Conservation (phyloP, 129 eudicot genomes). For the Sambucus nigra region DNA sequence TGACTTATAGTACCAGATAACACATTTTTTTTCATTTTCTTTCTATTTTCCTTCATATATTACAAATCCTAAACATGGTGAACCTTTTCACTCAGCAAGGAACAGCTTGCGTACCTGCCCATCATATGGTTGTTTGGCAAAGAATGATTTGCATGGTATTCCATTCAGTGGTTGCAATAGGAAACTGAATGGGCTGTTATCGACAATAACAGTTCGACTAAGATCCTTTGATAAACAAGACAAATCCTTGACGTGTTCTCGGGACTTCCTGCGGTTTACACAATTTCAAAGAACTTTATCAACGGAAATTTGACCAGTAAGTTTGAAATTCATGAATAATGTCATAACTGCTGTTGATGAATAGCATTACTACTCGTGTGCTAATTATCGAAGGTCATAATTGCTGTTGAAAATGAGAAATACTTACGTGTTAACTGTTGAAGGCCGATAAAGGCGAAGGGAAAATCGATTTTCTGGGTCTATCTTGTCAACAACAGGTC, state of each 20-base stretch:
- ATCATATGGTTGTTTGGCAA: conserved; percentile 48
- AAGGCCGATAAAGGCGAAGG: conserved; percentile 41
- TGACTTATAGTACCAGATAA: no score
- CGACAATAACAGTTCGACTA: conserved; percentile 34
- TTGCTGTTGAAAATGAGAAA: not conserved
- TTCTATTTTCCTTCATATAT: no score
- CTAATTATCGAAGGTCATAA: no score
- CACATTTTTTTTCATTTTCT: no score
- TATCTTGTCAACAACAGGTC: conserved; percentile 52
- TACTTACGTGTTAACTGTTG: conserved; percentile 51
- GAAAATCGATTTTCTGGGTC: conserved; percentile 29
- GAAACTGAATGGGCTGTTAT: conserved; percentile 54
- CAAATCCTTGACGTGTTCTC: conserved; percentile 49
- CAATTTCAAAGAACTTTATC: no score
- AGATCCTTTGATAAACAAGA: conserved; percentile 37
- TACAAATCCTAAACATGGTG: no score
- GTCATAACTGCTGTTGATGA: no score
- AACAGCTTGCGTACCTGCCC: conserved; percentile 22
- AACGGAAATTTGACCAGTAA: no score
- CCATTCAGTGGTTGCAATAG: conserved; percentile 50
- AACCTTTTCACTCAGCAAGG: not conserved
- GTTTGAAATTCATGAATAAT: no score
- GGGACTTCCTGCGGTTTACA: conserved; percentile 28
- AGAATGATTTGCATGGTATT: conserved; percentile 48
- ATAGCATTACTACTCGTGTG: no score